These are phyloP conservation scores for Penicillium sp. DNA, from an alignment of 2,329 filamentous ascomycete genomes.

Conservation along the genomic window DNA sequence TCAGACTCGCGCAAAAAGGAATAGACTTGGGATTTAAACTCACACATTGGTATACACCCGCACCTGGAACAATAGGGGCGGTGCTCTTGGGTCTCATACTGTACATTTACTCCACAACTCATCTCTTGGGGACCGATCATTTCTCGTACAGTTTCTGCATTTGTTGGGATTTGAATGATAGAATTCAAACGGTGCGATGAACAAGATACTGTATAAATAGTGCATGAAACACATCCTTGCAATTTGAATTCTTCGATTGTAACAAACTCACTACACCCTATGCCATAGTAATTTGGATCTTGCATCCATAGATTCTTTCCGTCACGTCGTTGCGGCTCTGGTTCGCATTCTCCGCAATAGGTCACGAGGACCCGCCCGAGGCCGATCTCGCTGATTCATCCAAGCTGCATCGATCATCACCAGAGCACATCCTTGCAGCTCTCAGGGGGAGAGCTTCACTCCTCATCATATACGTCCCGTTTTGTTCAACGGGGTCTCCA, in stretches of 20 bases:
- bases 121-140: constrained; percentile 7
- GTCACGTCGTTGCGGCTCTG: not conserved
- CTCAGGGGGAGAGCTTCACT: not conserved
- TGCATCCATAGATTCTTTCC: too few relatives aligned
- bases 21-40: constrained; percentile 6
- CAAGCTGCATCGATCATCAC: constrained; percentile 5
- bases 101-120: not conserved
- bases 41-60: not conserved
- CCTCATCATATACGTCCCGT: not conserved
- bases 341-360: constrained; percentile 10
- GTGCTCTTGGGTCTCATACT: constrained; percentile 6
- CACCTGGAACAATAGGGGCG: not conserved
- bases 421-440: not conserved
- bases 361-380: constrained; percentile 11
- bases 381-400: constrained; percentile 15
- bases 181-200: constrained; percentile 10
- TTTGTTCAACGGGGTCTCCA: not conserved
- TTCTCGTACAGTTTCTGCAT: constrained; percentile 13
- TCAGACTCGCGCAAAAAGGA: constrained; percentile 25
- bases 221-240: constrained; percentile 1
- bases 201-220: constrained; percentile 20
- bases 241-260: not conserved
- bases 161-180: constrained; percentile 17
- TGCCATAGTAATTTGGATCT: too few relatives aligned
- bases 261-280: too few relatives aligned